phyloP scores from a whole-genome alignment of 768 basidiomycete species.

The Trametes cingulata region DNA sequence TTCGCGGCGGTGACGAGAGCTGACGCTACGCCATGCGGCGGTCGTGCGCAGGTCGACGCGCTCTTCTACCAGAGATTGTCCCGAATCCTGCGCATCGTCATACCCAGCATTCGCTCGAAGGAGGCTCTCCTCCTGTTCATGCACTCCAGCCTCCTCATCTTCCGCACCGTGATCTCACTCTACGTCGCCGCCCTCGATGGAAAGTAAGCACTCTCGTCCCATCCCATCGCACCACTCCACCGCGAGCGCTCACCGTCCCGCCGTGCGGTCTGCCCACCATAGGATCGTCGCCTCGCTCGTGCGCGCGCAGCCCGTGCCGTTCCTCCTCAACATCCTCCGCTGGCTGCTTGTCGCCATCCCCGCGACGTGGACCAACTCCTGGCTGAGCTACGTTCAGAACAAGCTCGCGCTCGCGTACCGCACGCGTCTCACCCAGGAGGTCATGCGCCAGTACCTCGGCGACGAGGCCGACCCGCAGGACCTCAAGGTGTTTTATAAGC shows the following conservation, averaged over 20 bases:
- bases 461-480: conserved; percentile 61
- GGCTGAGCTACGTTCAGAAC: conserved; percentile 91
- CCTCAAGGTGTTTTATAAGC: conserved; percentile 91
- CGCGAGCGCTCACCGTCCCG: not conserved
- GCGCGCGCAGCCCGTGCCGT: conserved; percentile 74
- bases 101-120: conserved; percentile 81
- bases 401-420: conserved; percentile 90
- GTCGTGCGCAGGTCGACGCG: conserved; percentile 71
- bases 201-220: conserved; percentile 45
- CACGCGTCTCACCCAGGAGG: conserved; percentile 80
- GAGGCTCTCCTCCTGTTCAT: conserved; percentile 85
- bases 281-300: conserved; percentile 97
- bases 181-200: conserved; percentile 96
- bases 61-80: conserved; percentile 84
- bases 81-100: conserved; percentile 80
- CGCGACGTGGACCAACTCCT: conserved; percentile 90
- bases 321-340: conserved; percentile 80
- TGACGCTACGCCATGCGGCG: not conserved
- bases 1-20: not conserved
- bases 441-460: conserved; percentile 84
- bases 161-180: conserved; percentile 87
- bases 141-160: conserved; percentile 87
- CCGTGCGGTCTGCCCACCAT: not conserved
- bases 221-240: not conserved
- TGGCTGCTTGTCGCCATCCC: conserved; percentile 94